Conservation (phyloP, 2,329 filamentous ascomycete genomes). For the Kalaharituber pfeilii region DNA sequence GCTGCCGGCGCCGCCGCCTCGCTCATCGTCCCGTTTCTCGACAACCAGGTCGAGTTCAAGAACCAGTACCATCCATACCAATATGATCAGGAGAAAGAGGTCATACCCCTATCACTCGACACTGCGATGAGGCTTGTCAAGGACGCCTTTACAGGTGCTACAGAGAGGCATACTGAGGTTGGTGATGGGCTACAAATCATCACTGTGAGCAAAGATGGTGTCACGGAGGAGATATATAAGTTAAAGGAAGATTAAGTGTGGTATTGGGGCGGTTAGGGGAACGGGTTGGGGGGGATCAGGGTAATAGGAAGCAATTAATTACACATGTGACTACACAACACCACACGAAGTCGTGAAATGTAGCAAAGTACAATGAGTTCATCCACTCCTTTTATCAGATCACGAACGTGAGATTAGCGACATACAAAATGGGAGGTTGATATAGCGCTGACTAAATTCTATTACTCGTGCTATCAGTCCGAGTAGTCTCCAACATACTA, state of each 20-base stretch:
- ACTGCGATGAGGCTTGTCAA: slow-evolving; percentile 77
- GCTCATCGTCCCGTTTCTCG: slow-evolving; percentile 96
- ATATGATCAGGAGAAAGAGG: slow-evolving; percentile 42
- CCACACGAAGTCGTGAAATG: too few relatives aligned
- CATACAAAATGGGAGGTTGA: too few relatives aligned
- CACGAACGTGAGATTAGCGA: too few relatives aligned
- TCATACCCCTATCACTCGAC: slow-evolving; percentile 49
- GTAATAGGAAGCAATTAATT: too few relatives aligned
- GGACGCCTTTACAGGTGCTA: slow-evolving; percentile 94
- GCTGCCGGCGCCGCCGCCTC: slow-evolving; percentile 82
- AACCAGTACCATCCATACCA: slow-evolving; percentile 84
- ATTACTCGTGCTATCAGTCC: too few relatives aligned
- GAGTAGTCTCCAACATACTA: too few relatives aligned
- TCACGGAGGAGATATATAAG: slow-evolving; percentile 66
- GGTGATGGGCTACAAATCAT: slow-evolving; percentile 93
- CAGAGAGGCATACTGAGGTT: slow-evolving; percentile 97
- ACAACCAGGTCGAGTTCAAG: slow-evolving; percentile 99
- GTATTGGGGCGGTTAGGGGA: neutral
- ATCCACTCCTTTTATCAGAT: too few relatives aligned
- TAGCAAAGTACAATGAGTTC: too few relatives aligned
- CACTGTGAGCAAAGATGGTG: slow-evolving; percentile 67
- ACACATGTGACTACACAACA: too few relatives aligned
- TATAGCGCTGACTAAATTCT: too few relatives aligned
- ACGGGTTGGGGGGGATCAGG: neutral
- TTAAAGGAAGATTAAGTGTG: slow-evolving; percentile 68